A percentile compares a stretch with the other conserved stretches of the same genome.
Conservation (phyloP, 345 rosid genomes). For the Brassica carinata region DNA sequence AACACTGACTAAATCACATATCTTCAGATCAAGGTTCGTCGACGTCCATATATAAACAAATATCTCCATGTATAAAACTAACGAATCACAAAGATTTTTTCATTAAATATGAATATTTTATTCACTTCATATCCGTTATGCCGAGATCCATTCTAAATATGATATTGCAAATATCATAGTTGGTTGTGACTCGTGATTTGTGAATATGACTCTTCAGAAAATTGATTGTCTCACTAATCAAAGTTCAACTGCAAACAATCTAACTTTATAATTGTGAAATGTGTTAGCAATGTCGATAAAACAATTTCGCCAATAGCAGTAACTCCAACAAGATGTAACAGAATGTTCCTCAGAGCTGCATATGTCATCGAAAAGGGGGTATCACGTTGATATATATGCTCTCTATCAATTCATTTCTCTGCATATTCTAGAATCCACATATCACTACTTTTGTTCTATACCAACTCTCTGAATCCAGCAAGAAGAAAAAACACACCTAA, state of each 20-base stretch:
- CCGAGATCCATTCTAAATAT: slow-evolving; percentile 27
- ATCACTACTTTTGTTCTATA: background rate
- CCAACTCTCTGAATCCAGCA: background rate
- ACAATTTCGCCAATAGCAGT: too few relatives aligned
- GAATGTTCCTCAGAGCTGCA: background rate
- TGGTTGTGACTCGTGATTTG: background rate
- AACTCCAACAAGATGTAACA: too few relatives aligned
- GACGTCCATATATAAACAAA: slow-evolving; percentile 19
- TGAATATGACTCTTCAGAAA: background rate
- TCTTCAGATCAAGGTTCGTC: slow-evolving; percentile 18
- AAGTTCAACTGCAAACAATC: background rate
- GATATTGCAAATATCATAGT: background rate
- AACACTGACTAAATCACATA: slow-evolving; percentile 30
- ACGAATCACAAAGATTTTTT: slow-evolving; percentile 29
- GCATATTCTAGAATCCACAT: background rate
- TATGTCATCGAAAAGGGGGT: background rate
- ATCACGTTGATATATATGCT: background rate
- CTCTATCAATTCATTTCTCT: background rate
- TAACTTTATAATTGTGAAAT: background rate
- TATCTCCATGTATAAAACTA: slow-evolving; percentile 14
- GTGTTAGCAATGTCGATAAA: too few relatives aligned
- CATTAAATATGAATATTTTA: background rate
- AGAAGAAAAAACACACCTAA: background rate
- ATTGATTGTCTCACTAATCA: background rate
- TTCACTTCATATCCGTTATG: slow-evolving; percentile 17